Evolutionary conservation across 257 asterid genomes (phyloP).

Genomic region (Mentha longifolia): DNA sequence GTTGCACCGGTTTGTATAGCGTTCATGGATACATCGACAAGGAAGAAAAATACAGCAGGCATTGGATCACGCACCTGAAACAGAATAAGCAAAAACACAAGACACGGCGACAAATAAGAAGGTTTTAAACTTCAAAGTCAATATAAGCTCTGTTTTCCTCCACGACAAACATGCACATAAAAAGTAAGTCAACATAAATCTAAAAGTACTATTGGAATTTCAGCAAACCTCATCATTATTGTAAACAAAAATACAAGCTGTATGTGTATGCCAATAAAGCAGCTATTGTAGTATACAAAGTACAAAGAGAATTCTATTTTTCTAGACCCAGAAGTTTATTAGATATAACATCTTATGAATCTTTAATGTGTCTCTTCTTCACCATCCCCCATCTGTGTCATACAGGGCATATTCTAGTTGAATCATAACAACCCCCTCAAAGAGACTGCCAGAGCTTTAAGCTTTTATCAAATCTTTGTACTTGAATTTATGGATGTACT

Average conservation of each 20-base stretch:
- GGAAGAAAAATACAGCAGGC: slow-evolving; percentile 96
- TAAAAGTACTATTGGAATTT: not conserved
- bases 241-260: slow-evolving; percentile 12
- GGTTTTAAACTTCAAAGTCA: slow-evolving; percentile 24
- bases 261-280: slow-evolving; percentile 2
- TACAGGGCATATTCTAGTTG: not conserved
- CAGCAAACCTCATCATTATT: not conserved
- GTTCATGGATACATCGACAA: slow-evolving; percentile 92
- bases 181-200: not conserved
- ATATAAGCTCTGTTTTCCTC: not conserved
- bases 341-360: too few relatives aligned
- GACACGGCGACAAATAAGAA: slow-evolving; percentile 9
- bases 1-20: slow-evolving; percentile 99
- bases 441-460: slow-evolving; percentile 14
- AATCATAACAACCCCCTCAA: not conserved
- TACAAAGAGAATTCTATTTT: too few relatives aligned
- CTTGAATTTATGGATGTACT: slow-evolving; percentile 1
- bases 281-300: not conserved
- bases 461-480: not conserved
- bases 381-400: too few relatives aligned
- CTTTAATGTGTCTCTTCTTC: too few relatives aligned
- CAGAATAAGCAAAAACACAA: slow-evolving; percentile 31
- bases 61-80: slow-evolving; percentile 98
- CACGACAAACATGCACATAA: slow-evolving; percentile 8
- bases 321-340: too few relatives aligned